Evolutionary conservation across 441 rosid species (phyloP).

Genomic region (Erodium trifolium): DNA sequence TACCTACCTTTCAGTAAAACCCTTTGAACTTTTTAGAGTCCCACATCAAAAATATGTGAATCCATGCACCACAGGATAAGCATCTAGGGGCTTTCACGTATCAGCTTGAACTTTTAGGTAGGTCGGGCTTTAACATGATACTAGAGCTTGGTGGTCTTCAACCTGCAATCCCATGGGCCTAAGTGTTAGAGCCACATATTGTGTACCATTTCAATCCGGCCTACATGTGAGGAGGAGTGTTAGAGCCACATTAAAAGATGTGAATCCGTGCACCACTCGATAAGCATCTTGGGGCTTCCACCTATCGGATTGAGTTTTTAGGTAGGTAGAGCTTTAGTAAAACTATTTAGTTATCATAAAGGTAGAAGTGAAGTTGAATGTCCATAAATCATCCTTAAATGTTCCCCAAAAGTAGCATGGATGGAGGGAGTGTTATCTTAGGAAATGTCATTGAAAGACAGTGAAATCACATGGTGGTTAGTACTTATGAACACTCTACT

Average conservation of each 20-base stretch:
- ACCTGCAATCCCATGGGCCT: no score
- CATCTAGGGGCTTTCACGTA: no score
- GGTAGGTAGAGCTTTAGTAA: background rate
- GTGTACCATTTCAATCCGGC: no score
- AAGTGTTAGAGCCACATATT: no score
- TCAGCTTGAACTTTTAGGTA: no score
- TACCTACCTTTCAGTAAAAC: background rate
- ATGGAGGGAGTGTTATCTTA: background rate
- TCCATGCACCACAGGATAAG: no score
- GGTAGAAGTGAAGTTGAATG: background rate
- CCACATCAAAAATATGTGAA: no score
- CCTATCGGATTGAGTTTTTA: background rate
- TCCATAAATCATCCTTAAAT: background rate
- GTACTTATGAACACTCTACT: background rate
- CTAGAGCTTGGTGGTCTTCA: no score
- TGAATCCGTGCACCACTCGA: background rate
- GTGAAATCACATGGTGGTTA: background rate
- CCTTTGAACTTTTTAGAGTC: background rate
- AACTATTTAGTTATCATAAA: background rate
- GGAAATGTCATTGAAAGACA: background rate
- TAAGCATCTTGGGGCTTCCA: background rate
- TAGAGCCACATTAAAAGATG: no score
- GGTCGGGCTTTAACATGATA: no score
- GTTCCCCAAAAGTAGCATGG: background rate
- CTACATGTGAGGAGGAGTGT: no score